Evolutionary conservation across 2,329 filamentous ascomycete genomes (phyloP).

Genomic region (Aspergillus intermedius): DNA sequence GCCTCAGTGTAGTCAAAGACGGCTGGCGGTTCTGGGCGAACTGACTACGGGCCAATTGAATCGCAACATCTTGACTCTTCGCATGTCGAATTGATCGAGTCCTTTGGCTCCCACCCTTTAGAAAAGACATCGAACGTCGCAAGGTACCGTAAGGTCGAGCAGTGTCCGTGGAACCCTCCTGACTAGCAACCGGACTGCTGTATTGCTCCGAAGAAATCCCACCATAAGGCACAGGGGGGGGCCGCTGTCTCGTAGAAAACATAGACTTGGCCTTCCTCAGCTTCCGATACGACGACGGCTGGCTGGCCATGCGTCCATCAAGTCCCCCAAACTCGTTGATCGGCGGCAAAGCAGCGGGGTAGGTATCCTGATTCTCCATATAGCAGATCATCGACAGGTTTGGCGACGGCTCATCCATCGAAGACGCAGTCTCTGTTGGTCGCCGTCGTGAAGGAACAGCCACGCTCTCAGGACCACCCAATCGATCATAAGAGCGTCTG

Average conservation of each 20-base stretch:
- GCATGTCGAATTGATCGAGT: constrained; percentile 15
- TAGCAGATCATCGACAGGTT: constrained; percentile 1
- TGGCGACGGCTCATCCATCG: constrained; percentile 1
- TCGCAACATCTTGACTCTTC: constrained; percentile 32
- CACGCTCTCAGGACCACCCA: constrained; percentile 22
- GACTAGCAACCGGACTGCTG: constrained; percentile 4
- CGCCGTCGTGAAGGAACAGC: constrained; percentile 20
- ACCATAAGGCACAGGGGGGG: constrained; percentile 15
- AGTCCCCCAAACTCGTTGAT: constrained; percentile 28
- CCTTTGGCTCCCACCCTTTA: constrained; percentile 21
- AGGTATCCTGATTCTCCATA: constrained; percentile 6
- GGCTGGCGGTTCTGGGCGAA: constrained; percentile 25
- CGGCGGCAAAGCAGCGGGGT: constrained; percentile 17
- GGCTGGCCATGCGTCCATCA: constrained; percentile 31
- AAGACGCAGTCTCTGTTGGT: constrained; percentile 7
- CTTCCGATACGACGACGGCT: constrained; percentile 42
- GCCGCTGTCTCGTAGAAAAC: constrained; percentile 35
- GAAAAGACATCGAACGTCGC: constrained; percentile 39
- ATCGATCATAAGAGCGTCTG: constrained; percentile 21
- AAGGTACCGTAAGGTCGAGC: constrained; percentile 20
- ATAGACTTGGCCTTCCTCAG: constrained; percentile 45
- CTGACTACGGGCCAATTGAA: constrained; percentile 37
- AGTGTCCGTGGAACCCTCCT: background rate
- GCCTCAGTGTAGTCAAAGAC: constrained; percentile 15
- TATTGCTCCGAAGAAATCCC: constrained; percentile 7